Conservation (phyloP, 2,329 filamentous ascomycete genomes). For the Aspergillus niger region DNA sequence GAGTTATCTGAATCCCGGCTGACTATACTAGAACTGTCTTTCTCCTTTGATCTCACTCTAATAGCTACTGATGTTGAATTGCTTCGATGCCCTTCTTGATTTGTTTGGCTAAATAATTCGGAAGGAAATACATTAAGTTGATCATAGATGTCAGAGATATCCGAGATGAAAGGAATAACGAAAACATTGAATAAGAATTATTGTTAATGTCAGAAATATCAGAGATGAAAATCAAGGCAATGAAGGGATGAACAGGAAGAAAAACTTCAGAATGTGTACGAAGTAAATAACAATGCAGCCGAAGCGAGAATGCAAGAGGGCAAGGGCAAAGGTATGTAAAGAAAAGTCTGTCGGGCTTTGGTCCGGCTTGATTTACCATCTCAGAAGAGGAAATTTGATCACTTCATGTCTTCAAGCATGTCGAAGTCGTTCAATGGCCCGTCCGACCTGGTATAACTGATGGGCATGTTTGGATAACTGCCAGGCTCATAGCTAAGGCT, state of each 20-base stretch:
- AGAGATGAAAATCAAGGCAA: neutral
- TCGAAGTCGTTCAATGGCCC: neutral
- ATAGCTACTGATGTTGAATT: too few relatives aligned
- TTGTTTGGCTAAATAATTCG: too few relatives aligned
- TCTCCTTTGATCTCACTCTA: rapidly evolving
- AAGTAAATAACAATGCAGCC: neutral
- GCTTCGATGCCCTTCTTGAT: too few relatives aligned
- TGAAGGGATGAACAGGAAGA: neutral
- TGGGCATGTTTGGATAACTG: neutral
- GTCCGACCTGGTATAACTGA: neutral
- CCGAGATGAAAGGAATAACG: too few relatives aligned
- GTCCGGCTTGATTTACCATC: neutral
- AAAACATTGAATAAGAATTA: too few relatives aligned
- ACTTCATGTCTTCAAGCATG: neutral
- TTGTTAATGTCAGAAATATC: neutral
- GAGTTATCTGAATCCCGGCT: neutral
- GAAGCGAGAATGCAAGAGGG: neutral
- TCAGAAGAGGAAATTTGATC: neutral
- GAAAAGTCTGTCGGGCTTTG: neutral
- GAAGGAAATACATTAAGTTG: too few relatives aligned
- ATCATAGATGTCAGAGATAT: too few relatives aligned
- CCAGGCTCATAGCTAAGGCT: neutral
- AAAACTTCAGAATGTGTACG: neutral
- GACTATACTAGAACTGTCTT: neutral
- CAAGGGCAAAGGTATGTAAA: neutral